Conservation (phyloP, 768 basidiomycete genomes). For the Tulasnella sp. region DNA sequence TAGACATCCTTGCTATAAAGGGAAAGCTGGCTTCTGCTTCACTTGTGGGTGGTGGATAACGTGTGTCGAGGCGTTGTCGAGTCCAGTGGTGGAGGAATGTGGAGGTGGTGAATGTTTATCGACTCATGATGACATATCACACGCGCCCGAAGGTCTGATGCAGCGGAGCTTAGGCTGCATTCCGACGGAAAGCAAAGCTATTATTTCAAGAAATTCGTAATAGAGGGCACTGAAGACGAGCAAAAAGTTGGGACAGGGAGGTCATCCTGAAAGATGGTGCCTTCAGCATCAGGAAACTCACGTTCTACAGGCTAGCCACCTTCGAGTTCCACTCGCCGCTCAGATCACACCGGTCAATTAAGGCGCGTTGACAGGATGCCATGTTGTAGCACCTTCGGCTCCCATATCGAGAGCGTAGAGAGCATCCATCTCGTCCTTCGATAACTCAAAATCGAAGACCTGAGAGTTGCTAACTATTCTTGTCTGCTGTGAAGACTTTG, state of each 20-base stretch:
- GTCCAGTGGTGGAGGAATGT: neutral
- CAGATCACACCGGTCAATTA: neutral
- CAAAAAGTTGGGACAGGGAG: neutral
- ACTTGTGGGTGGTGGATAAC: neutral
- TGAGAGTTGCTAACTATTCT: conserved; percentile 68
- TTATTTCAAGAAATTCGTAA: neutral
- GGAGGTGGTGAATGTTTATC: neutral
- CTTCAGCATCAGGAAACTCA: neutral
- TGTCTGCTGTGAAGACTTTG: conserved; percentile 63
- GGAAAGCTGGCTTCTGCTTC: neutral
- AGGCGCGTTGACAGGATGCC: conserved; percentile 67
- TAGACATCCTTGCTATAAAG: neutral
- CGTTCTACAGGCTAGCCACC: neutral
- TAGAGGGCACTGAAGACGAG: neutral
- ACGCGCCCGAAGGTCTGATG: neutral
- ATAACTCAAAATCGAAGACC: conserved; percentile 68
- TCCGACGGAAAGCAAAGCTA: neutral
- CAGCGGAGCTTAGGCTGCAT: neutral
- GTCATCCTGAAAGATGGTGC: neutral
- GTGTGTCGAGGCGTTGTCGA: neutral
- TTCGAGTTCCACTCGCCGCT: neutral
- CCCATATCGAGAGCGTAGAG: conserved; percentile 69
- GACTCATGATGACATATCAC: neutral
- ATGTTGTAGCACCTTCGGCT: conserved; percentile 61
- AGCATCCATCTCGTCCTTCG: conserved; percentile 51